A percentile compares a stretch with the other conserved stretches of the same genome.
These are phyloP conservation scores for Alternaria dauci DNA, from an alignment of 2,329 filamentous ascomycete species.

Conservation along the genomic window DNA sequence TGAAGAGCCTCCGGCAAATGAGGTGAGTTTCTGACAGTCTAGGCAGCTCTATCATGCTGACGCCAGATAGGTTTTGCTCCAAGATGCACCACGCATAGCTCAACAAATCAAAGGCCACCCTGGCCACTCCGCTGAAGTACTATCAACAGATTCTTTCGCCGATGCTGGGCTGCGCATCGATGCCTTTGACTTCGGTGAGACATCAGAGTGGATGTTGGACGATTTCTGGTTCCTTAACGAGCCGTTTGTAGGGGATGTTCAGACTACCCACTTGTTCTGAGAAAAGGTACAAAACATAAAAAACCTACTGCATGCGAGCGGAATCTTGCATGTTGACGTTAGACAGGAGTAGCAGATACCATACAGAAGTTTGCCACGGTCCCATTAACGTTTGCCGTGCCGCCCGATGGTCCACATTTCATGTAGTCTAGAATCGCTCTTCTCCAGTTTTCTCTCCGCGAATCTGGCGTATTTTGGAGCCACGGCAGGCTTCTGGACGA, in stretches of 20 bases:
- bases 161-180: conserved; percentile 19
- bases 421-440: neutral
- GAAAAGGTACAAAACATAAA: neutral
- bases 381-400: neutral
- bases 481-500: neutral
- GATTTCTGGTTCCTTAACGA: conserved; percentile 32
- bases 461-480: neutral
- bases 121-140: neutral
- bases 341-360: neutral
- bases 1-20: conserved; percentile 19
- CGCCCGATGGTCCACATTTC: neutral
- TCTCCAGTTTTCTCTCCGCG: conserved; percentile 5
- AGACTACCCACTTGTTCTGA: neutral
- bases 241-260: neutral
- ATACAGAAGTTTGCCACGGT: neutral
- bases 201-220: conserved; percentile 29
- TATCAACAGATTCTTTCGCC: conserved; percentile 4
- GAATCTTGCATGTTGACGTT: neutral
- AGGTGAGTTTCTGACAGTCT: conserved; percentile 16
- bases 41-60: neutral
- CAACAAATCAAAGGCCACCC: neutral
- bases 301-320: too few relatives aligned
- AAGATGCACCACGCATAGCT: neutral
- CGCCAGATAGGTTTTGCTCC: neutral
- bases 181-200: conserved; percentile 16